Percentiles rank a stretch among this genome's conserved stretches.
Conservation (phyloP, 352 stramenopile genomes). For the Phytophthora parvispora region DNA sequence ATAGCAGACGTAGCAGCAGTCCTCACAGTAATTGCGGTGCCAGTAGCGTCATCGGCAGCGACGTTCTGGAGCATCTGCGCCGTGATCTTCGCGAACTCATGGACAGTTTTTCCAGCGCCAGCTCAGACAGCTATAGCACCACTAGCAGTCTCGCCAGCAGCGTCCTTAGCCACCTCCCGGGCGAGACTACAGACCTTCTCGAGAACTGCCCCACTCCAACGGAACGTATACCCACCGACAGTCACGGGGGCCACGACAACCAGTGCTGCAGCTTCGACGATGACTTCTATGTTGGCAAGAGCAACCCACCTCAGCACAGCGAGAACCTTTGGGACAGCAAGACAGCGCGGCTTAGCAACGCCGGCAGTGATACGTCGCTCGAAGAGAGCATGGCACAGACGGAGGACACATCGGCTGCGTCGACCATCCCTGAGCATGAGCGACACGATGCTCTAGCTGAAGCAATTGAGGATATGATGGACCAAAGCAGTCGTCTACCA, state of each 20-base stretch:
- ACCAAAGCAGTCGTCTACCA: neutral
- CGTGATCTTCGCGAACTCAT: slow-evolving; percentile 3
- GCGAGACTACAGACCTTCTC: neutral
- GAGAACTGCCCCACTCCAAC: neutral
- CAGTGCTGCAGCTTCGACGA: neutral
- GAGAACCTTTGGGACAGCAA: neutral
- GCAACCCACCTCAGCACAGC: neutral
- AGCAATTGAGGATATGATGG: neutral
- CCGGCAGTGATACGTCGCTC: neutral
- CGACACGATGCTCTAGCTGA: neutral
- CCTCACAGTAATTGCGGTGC: neutral
- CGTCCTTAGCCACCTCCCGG: neutral
- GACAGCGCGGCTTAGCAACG: neutral
- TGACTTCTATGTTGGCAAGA: neutral
- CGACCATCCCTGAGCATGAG: neutral
- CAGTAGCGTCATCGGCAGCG: slow-evolving; percentile 7
- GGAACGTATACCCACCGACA: neutral
- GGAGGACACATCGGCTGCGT: neutral
- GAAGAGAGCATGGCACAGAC: neutral
- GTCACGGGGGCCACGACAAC: neutral
- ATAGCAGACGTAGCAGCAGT: neutral
- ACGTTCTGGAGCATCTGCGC: slow-evolving; percentile 1
- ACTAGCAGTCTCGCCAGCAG: neutral
- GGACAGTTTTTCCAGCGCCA: neutral
- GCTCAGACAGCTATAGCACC: neutral